Evolutionary conservation across 2,329 filamentous ascomycete genomes (phyloP), one percentile per base, ranked within the genome.

Genomic region (Clonostachys sp.): DNA sequence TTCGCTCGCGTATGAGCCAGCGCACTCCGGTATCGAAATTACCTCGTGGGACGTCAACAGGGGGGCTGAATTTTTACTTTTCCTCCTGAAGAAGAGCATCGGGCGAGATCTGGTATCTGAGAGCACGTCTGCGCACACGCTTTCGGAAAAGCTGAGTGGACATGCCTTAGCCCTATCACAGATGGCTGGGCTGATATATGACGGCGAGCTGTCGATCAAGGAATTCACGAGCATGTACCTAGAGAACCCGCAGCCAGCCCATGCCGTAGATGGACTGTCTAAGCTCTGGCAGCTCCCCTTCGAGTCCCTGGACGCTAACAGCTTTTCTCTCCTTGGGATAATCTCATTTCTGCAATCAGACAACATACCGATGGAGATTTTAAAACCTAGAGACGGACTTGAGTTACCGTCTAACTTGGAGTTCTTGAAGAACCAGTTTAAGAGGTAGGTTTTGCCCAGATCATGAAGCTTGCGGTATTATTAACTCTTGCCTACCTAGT

Each of bases 141-240:
- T 51, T 9, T 50, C 49, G n/a, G 6, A 44, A 13, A 47, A 18
- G 12, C 38, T 53, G 6, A 43, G 45, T 33, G 51, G 51, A 2
- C 48, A 53, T 45, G 49, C 51, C 6, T 24, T 51, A 8, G 48
- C 46, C 13, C 16, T 51, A 5, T 45, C 49, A 3, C 40, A 35
- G 12, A 50, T 49, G 50, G 45, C 43, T 20, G 49, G 51, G 5
- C 13, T 53, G 17, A 53, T 53, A 24, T 46, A 53, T 18, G 24
- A 42, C 9, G 33, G 41, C 18, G 33, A 30, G 17, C 45, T 39
- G 44, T 45, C 45, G 14, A 50, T 53, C n/a, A 2, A 30, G 5
- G 46, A 50, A 20, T 49, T 50, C 16, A 13, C 48, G 9, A 16
- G 24, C 13, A 16, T 50, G 5, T 52, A 52, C 34, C 34, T 41